A percentile compares a stretch with the other conserved stretches of the same genome.
These are phyloP conservation scores for Eurotiales sp. DNA, from an alignment of 2,329 filamentous ascomycete genomes.

Conservation along the genomic window DNA sequence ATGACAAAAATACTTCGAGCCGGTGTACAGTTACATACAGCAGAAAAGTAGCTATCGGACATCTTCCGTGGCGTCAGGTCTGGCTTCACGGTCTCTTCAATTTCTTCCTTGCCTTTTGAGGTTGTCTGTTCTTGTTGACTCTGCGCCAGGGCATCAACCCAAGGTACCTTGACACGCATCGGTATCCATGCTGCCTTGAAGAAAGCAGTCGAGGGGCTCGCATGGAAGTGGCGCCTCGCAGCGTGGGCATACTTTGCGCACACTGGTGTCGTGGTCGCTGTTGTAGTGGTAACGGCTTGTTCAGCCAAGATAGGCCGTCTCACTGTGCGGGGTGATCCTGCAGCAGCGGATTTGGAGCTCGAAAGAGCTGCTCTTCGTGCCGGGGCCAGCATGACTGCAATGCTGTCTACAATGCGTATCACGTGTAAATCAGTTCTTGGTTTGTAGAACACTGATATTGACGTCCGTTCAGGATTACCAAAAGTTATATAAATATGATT, in stretches of 20 bases:
- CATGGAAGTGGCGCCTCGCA: conserved; percentile 25
- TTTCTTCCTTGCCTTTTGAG: conserved; percentile 15
- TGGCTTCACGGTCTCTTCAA: conserved; percentile 41
- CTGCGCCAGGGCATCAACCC: conserved; percentile 61
- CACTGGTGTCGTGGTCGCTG: neutral
- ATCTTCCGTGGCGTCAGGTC: conserved; percentile 64
- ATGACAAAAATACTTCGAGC: neutral
- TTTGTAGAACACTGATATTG: too few species aligned
- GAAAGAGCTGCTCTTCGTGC: conserved; percentile 11
- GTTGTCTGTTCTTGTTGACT: conserved; percentile 38
- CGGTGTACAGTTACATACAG: conserved; percentile 45
- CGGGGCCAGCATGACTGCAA: conserved; percentile 5
- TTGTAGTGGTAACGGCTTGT: too few species aligned
- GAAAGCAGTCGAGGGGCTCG: conserved; percentile 23
- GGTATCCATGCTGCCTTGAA: conserved; percentile 45
- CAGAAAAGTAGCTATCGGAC: conserved; percentile 66
- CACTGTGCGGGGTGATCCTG: neutral
- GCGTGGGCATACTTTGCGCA: neutral
- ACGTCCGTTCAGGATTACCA: too few species aligned
- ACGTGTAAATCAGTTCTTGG: too few species aligned
- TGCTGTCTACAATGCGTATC: neutral
- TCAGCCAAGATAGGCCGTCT: too few species aligned
- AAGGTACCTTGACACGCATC: conserved; percentile 59
- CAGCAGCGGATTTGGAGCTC: conserved; percentile 4
- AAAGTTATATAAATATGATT: neutral